Evolutionary conservation across 2,329 filamentous ascomycete species (phyloP).

Genomic region (Bisporella sp.): DNA sequence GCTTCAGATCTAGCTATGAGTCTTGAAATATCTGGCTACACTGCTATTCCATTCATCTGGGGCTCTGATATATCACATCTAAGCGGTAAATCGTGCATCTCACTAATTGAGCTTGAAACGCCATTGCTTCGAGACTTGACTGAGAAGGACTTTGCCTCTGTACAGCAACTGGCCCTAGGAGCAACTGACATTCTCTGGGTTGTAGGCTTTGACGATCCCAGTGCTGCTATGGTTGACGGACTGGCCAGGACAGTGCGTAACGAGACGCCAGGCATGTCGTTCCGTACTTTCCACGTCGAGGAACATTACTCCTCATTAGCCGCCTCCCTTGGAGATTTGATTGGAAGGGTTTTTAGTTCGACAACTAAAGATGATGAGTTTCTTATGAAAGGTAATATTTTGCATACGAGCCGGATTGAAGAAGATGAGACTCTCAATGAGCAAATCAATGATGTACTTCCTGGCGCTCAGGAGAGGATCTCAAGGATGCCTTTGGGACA

Average conservation of each 20-base stretch:
- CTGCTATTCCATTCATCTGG: too few species aligned
- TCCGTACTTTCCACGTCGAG: conserved; percentile 1
- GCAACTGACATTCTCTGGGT: conserved; percentile 1
- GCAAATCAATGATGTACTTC: too few species aligned
- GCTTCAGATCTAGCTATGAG: too few species aligned
- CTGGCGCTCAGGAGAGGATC: too few species aligned
- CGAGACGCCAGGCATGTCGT: not conserved
- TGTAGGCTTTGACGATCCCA: not conserved
- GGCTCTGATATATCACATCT: too few species aligned
- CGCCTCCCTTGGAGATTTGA: not conserved
- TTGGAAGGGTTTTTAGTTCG: too few species aligned
- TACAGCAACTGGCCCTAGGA: not conserved
- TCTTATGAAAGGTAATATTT: too few species aligned
- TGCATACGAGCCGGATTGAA: too few species aligned
- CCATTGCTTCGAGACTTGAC: conserved; percentile 1
- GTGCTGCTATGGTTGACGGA: conserved; percentile 1
- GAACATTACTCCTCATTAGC: conserved; percentile 1
- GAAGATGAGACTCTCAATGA: too few species aligned
- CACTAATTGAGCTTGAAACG: conserved; percentile 1
- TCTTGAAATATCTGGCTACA: too few species aligned
- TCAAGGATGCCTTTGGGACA: too few species aligned
- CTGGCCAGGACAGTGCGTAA: not conserved
- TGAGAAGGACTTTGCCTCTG: not conserved
- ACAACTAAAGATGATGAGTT: conserved; percentile 1
- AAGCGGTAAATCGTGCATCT: not conserved